Conservation (phyloP, 1,284 basidiomycete species). For the Laetiporus sulphureus region DNA sequence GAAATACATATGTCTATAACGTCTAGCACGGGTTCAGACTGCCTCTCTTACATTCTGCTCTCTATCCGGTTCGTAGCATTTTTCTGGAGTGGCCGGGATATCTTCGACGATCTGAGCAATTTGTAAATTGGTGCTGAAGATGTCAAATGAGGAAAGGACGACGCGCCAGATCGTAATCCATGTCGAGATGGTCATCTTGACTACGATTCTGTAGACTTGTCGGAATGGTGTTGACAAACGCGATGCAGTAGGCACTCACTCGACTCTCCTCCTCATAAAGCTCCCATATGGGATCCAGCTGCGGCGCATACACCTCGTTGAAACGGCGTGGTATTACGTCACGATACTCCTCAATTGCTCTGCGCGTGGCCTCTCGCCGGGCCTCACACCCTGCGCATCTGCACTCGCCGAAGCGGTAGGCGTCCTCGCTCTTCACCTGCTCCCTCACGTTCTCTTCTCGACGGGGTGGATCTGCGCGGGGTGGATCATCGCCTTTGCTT, state of each 20-base stretch:
- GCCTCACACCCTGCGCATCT: too few relatives aligned
- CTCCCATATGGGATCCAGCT: neutral
- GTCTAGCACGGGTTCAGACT: neutral
- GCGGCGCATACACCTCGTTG: neutral
- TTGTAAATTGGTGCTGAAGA: too few relatives aligned
- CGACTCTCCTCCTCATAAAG: neutral
- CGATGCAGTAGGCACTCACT: slow-evolving; percentile 1
- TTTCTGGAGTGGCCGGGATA: neutral
- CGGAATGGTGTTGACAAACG: neutral
- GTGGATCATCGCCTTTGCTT: too few relatives aligned
- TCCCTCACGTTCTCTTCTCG: too few relatives aligned
- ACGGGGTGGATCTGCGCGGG: too few relatives aligned
- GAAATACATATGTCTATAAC: neutral
- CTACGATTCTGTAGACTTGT: neutral
- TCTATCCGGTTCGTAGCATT: neutral
- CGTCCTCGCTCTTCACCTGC: neutral
- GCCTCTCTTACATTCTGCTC: slow-evolving; percentile 6
- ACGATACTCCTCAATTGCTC: neutral
- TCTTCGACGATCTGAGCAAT: slow-evolving; percentile 1
- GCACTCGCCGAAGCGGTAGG: slow-evolving; percentile 2
- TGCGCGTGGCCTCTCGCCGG: neutral
- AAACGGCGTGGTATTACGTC: neutral
- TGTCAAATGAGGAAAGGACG: too few relatives aligned
- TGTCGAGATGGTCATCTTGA: slow-evolving; percentile 5
- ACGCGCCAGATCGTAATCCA: slow-evolving; percentile 6